Conservation (phyloP, 192 early-diverging fungal species). For the Backusella australiensis region DNA sequence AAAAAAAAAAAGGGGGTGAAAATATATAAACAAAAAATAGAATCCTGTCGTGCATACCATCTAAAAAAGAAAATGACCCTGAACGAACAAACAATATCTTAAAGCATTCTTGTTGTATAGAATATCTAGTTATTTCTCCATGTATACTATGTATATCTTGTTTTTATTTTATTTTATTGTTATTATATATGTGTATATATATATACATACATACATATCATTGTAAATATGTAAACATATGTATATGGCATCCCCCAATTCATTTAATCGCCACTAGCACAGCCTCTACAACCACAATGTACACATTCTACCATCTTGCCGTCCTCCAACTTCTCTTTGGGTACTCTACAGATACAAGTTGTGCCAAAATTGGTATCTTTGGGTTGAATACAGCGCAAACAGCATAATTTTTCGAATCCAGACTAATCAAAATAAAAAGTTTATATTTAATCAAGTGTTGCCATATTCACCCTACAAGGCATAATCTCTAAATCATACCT, state of each 20-base stretch:
- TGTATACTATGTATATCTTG: neutral
- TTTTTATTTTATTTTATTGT: neutral
- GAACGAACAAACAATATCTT: neutral
- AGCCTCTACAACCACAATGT: constrained; percentile 90
- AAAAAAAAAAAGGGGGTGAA: neutral
- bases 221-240: too few relatives aligned
- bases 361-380: constrained; percentile 98
- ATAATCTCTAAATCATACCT: constrained; percentile 49
- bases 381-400: constrained; percentile 94
- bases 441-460: neutral
- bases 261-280: constrained; percentile 56
- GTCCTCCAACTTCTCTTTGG: constrained; percentile 84
- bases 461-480: neutral
- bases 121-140: neutral
- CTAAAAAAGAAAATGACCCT: neutral
- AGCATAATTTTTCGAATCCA: constrained; percentile 98
- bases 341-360: constrained; percentile 96
- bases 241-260: neutral
- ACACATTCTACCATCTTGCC: constrained; percentile 91
- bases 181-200: neutral
- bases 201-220: neutral
- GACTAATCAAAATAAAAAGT: constrained; percentile 40
- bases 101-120: neutral
- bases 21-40: neutral
- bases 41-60: neutral